These are phyloP conservation scores for Escallonia rubra DNA, from an alignment of 129 eudicot species.

Conservation along the genomic window DNA sequence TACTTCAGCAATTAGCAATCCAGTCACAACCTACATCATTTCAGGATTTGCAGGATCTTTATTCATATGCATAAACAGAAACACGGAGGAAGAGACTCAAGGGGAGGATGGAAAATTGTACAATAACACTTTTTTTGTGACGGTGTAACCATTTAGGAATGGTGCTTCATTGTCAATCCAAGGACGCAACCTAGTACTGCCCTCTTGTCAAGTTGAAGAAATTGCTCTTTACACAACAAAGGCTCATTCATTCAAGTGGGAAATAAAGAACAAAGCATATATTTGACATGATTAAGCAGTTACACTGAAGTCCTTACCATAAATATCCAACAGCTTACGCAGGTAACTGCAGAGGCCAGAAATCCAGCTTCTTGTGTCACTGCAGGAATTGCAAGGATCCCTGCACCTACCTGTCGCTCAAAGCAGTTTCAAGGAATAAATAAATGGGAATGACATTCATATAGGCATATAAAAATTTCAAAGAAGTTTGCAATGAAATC, in stretches of 20 bases:
- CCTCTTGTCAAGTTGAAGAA: too few relatives aligned
- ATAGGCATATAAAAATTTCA: too few relatives aligned
- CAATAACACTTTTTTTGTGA: not conserved
- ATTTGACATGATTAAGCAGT: not conserved
- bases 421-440: constrained; percentile 8
- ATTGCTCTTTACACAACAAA: too few relatives aligned
- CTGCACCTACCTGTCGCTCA: constrained; percentile 77
- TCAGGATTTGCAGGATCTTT: not conserved
- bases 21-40: constrained; percentile 74
- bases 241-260: too few relatives aligned
- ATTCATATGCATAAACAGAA: not conserved
- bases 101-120: not conserved
- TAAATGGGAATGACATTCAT: constrained; percentile 4
- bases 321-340: constrained; percentile 86
- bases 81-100: not conserved
- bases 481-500: too few relatives aligned
- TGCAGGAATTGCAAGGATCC: constrained; percentile 98
- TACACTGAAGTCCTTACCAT: constrained; percentile 45
- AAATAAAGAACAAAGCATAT: too few relatives aligned
- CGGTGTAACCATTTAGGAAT: not conserved
- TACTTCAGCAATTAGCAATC: constrained; percentile 91
- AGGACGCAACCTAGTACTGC: not conserved
- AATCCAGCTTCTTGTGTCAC: constrained; percentile 98
- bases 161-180: not conserved
- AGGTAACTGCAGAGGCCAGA: constrained; percentile 77